Evolutionary conservation across 441 rosid genomes (phyloP).

Genomic region (Adansonia grandidieri): DNA sequence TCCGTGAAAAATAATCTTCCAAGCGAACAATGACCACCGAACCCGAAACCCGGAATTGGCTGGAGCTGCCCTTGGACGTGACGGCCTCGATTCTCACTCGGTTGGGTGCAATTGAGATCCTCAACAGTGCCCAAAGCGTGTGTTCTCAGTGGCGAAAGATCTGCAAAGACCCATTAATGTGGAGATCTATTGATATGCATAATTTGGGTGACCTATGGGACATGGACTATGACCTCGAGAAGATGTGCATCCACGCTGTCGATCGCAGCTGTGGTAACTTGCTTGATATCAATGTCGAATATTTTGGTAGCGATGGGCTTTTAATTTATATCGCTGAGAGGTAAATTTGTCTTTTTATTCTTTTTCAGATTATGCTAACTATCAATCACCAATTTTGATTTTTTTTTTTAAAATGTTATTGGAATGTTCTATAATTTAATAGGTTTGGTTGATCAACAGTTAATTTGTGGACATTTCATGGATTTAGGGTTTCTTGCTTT

Average conservation of each 20-base stretch:
- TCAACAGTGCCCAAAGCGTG: constrained; percentile 46
- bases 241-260: constrained; percentile 50
- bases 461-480: neutral
- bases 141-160: constrained; percentile 58
- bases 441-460: neutral
- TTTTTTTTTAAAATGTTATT: neutral
- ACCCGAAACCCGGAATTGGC: constrained; percentile 41
- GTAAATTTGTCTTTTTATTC: constrained; percentile 27
- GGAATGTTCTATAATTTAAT: neutral
- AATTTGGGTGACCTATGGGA: neutral
- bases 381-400: neutral
- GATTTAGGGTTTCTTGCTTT: neutral
- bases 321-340: constrained; percentile 47
- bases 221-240: constrained; percentile 17
- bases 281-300: constrained; percentile 39
- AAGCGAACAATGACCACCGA: neutral
- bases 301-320: constrained; percentile 45
- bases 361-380: neutral
- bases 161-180: constrained; percentile 59
- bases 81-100: constrained; percentile 42
- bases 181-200: constrained; percentile 56
- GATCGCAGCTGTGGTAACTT: constrained; percentile 53
- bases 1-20: neutral
- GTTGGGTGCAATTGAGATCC: constrained; percentile 45
- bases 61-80: constrained; percentile 60